Evolutionary conservation across 73 alveolate species (phyloP).

Genomic region (Uronychia setigera): DNA sequence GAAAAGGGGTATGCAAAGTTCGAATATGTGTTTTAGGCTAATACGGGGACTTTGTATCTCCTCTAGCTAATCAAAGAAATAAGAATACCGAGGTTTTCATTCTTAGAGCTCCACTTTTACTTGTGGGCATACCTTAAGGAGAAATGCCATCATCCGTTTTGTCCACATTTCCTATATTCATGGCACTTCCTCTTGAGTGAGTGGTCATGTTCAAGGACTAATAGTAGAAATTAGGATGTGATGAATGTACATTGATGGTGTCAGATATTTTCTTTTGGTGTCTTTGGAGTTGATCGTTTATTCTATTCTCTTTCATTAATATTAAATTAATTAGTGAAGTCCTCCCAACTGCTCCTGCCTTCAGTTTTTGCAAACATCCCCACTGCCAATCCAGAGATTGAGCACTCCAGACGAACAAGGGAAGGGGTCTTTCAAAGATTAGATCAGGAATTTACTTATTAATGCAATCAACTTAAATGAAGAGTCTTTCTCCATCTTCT

Average conservation of each 20-base stretch:
- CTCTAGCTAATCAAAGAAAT: background rate
- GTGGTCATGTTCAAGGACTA: background rate
- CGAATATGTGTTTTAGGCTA: background rate
- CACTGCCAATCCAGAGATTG: too few relatives aligned
- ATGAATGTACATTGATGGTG: background rate
- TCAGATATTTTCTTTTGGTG: background rate
- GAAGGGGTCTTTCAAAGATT: too few relatives aligned
- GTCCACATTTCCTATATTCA: background rate
- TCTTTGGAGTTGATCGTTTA: background rate
- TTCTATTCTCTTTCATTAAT: background rate
- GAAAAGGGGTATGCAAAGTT: background rate
- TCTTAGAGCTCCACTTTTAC: background rate
- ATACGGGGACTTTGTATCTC: background rate
- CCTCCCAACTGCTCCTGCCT: too few relatives aligned
- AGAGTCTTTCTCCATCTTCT: too few relatives aligned
- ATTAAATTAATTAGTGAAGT: too few relatives aligned
- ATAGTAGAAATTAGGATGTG: background rate
- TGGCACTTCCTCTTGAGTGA: background rate
- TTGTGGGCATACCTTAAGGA: background rate
- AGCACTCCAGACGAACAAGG: too few relatives aligned
- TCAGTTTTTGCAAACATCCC: too few relatives aligned
- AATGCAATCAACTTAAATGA: too few relatives aligned
- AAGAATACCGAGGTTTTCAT: background rate
- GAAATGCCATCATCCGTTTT: background rate
- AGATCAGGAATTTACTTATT: too few relatives aligned